Evolutionary conservation across 345 rosid genomes (phyloP).

Genomic region (Syzygium aqueum): DNA sequence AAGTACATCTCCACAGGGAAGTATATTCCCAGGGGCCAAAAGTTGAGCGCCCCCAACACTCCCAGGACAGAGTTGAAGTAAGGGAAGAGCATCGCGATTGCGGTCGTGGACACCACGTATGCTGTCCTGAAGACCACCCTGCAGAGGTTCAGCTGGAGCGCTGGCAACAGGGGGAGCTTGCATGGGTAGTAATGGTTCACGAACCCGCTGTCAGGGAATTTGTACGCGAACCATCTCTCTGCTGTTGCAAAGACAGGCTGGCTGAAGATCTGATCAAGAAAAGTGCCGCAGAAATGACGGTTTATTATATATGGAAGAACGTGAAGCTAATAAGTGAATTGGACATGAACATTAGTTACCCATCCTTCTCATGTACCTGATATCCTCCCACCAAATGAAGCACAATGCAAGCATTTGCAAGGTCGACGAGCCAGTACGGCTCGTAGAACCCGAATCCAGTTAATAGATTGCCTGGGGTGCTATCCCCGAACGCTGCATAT

Average conservation of each 20-base stretch:
- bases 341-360: not conserved
- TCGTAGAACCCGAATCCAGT: constrained; percentile 45
- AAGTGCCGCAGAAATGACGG: not conserved
- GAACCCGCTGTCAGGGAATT: constrained; percentile 36
- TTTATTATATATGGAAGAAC: not conserved
- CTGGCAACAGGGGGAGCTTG: constrained; percentile 22
- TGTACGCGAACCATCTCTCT: constrained; percentile 29
- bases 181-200: constrained; percentile 14
- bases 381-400: constrained; percentile 45
- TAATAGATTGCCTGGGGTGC: constrained; percentile 43
- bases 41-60: constrained; percentile 55
- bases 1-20: constrained; percentile 72
- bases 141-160: constrained; percentile 17
- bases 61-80: constrained; percentile 85
- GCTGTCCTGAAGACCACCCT: constrained; percentile 38
- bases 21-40: constrained; percentile 72
- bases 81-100: constrained; percentile 49
- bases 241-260: constrained; percentile 40
- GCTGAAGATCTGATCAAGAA: constrained; percentile 28
- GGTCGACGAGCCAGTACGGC: constrained; percentile 43
- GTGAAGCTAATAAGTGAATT: not conserved
- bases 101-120: constrained; percentile 46
- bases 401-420: constrained; percentile 40
- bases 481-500: constrained; percentile 44
- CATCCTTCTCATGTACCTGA: constrained; percentile 17